Evolutionary conservation across 257 asterid species (phyloP).

Genomic region (Nicotiana otophora): DNA sequence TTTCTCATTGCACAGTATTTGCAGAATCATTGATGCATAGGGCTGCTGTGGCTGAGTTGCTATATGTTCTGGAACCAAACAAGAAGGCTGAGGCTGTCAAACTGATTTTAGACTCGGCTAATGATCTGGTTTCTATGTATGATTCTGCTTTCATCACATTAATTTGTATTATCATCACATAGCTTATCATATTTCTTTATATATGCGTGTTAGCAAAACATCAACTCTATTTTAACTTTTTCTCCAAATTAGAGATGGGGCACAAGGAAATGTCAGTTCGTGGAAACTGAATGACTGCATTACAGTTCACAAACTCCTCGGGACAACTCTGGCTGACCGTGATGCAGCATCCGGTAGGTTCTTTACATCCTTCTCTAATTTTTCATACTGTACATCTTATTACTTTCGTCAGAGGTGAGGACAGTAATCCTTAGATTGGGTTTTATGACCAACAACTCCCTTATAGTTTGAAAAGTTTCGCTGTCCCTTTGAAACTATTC

Average conservation of each 20-base stretch:
- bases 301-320: constrained; percentile 63
- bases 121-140: constrained; percentile 49
- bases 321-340: constrained; percentile 42
- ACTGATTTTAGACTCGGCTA: constrained; percentile 69
- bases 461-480: not conserved
- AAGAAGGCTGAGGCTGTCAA: constrained; percentile 68
- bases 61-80: constrained; percentile 66
- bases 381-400: not conserved
- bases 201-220: not conserved
- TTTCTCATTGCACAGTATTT: constrained; percentile 14
- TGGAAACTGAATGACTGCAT: constrained; percentile 72
- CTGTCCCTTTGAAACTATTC: not conserved
- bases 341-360: constrained; percentile 79
- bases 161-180: not conserved
- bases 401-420: not conserved
- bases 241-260: constrained; percentile 45
- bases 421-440: not conserved
- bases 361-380: not conserved
- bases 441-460: not conserved
- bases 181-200: not conserved
- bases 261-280: constrained; percentile 27
- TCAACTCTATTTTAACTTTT: not conserved
- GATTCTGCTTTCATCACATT: constrained; percentile 14
- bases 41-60: constrained; percentile 91
- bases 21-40: constrained; percentile 81